These are phyloP conservation scores for Bisporella sp. DNA, from an alignment of 2,329 filamentous ascomycete genomes.

Conservation along the genomic window DNA sequence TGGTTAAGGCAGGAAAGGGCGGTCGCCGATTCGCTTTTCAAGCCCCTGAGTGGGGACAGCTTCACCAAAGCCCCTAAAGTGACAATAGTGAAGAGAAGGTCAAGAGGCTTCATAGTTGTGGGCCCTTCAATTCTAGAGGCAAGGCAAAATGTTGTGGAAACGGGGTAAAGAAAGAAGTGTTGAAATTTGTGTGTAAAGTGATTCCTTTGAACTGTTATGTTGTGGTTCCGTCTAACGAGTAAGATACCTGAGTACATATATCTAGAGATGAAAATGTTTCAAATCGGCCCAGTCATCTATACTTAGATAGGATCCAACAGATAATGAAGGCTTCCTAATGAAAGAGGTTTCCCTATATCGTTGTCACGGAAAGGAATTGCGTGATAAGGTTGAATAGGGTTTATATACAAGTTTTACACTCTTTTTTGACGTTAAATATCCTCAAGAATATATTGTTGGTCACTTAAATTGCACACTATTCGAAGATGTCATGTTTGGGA, in stretches of 20 bases:
- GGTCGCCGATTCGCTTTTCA: not conserved
- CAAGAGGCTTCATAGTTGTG: not conserved
- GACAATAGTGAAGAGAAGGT: not conserved
- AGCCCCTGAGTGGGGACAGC: not conserved
- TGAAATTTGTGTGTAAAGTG: not conserved
- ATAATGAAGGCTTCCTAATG: too few species aligned
- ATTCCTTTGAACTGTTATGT: not conserved
- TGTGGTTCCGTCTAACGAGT: not conserved
- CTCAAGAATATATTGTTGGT: too few species aligned
- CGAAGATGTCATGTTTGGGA: too few species aligned
- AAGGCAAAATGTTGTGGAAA: not conserved
- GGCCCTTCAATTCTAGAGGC: not conserved
- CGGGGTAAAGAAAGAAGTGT: not conserved
- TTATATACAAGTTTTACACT: too few species aligned
- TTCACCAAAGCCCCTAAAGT: not conserved
- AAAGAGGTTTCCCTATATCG: too few species aligned
- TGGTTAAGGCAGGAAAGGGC: not conserved
- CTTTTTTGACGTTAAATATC: too few species aligned
- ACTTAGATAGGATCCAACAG: too few species aligned
- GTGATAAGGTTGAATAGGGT: too few species aligned
- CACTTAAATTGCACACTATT: too few species aligned
- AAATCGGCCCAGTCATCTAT: too few species aligned
- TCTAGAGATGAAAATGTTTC: too few species aligned
- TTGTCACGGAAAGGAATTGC: too few species aligned
- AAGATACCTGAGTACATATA: not conserved